Evolutionary conservation across 140 eudicot species (phyloP), one percentile per base, ranked within the genome.

Genomic region (Anethum foeniculum): DNA sequence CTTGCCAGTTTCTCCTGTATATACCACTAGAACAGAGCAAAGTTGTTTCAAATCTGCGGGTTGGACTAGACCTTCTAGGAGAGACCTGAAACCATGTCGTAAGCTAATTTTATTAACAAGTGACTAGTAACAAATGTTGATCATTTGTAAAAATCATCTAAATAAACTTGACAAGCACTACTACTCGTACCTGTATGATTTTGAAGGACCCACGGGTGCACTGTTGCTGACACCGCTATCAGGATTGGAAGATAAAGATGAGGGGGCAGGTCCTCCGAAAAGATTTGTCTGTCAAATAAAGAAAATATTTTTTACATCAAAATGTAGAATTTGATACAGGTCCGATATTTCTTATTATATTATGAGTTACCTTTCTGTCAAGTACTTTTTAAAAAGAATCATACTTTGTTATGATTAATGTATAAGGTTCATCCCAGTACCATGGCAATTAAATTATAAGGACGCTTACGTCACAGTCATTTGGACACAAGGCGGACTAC

Each of bases 31-130:
- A 79, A 92, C 89, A 54, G 99, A 89, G 82, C 97, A 92, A 78
- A 95, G 91, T 83, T 92, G 97, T 84, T 91, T 95, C 77, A 92
- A 77, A 83, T 92, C 99, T 81, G 87, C 93, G 34, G 91, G 97
- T 80, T 92, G 93, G 49, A 95, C 89, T 82, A 95, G 84, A 77
- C 88, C 97, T 60, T 96, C 97, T 81, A 95, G 82, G 15, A 91
- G 96, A 86, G 99, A 95, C 93, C 99, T 95, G 82, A 60, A 82
- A 71, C 46, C 79, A 80, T 32, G 69, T 77, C 72, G 44, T 77
- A 5, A 60, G 64, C 87, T 80, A 85, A 86, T 77, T 77, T 28
- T 68, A 65, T 23, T 81, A 81, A 76, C 78, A 73, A 82, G 58
- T 60, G 28, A 58, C n/a, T 2, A 0, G 15, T 4, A n/a, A n/a